phyloP scores from a whole-genome alignment of 2,329 filamentous ascomycete genomes.

The Coniochaeta sp. region DNA sequence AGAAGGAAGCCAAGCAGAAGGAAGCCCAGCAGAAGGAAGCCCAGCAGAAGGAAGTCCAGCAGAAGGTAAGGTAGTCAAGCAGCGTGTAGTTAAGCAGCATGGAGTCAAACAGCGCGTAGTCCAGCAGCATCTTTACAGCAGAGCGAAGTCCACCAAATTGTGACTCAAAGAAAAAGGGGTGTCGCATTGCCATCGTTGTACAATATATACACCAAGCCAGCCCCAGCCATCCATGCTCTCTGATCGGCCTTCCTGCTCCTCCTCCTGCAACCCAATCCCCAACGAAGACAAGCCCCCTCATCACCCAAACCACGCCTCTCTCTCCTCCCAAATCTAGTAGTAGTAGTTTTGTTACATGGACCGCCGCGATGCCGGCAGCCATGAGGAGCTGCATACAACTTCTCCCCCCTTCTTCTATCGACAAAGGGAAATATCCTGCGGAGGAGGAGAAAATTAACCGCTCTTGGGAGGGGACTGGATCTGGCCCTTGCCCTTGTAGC shows the following conservation, averaged over 20 bases:
- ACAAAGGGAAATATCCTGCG: slow-evolving; percentile 29
- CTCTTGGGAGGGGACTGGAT: slow-evolving; percentile 62
- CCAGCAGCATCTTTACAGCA: too few species aligned
- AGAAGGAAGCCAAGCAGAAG: too few species aligned
- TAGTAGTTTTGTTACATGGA: slow-evolving; percentile 26
- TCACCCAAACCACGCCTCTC: neutral
- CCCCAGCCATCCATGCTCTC: too few species aligned
- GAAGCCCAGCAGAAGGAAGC: too few species aligned
- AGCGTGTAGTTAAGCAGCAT: too few species aligned
- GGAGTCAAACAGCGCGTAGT: too few species aligned
- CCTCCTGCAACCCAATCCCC: slow-evolving; percentile 9
- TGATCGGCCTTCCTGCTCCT: too few species aligned
- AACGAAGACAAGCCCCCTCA: slow-evolving; percentile 7
- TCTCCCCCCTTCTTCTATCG: slow-evolving; percentile 27
- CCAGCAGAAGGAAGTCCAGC: too few species aligned
- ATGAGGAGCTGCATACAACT: slow-evolving; percentile 14
- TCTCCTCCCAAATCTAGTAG: slow-evolving; percentile 1
- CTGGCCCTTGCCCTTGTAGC: slow-evolving; percentile 71
- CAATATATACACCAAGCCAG: slow-evolving; percentile 22
- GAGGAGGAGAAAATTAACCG: slow-evolving; percentile 32
- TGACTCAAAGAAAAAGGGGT: slow-evolving; percentile 13
- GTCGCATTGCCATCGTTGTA: slow-evolving; percentile 22
- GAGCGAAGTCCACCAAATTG: too few species aligned
- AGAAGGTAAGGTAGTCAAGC: too few species aligned
- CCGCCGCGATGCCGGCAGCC: slow-evolving; percentile 5